Evolutionary conservation across 257 asterid species (phyloP), one percentile per base, ranked within the genome.

Genomic region (Leptodermis oblonga): DNA sequence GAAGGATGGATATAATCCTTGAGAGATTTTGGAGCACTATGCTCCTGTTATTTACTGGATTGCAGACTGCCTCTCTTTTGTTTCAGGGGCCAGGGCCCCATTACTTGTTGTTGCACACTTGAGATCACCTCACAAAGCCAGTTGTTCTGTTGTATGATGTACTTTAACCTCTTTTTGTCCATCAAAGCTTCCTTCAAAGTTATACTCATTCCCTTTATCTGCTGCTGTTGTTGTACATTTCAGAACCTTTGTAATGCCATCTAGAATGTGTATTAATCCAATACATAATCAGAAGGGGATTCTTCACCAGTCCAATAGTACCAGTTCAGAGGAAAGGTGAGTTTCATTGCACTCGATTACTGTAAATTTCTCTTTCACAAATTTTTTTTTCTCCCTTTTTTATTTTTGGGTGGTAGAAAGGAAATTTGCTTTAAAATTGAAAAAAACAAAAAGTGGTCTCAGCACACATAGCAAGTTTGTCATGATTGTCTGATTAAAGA

Each of bases 201-300:
- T 46, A 26, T 64, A 31, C 17, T 66, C 46, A 34, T 74, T 62
- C 48, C 60, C n/a, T 28, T 62, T 2, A 51, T 36, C 69, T 53
- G 68, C 15, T 62, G 53, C 37, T 25, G 68, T 74, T 34, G 14
- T 6, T 66, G 68, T 71, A 68, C 15, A 14, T 83, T 81, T 84
- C 95, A 94, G 99, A 85, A 94, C 93, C 59, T 91, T 94, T 68
- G 97, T 91, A 62, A 81, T 94, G 95, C 99, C 97, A 62, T 91
- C 97, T 33, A 89, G 95, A 81, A 85, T 94, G 90, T 94, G 99
- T 72, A 83, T 94, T 73, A 94, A 87, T 80, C 97, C 99, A 5
- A 78, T 87, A 72, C 99, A 94, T 83, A 94, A 91, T 73, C 80
- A 82, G 73, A 89, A 85, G 78, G 97, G 96, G 76, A 85, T 91